Conservation (phyloP, 257 asterid genomes). For the Solanum pinnatisectum region DNA sequence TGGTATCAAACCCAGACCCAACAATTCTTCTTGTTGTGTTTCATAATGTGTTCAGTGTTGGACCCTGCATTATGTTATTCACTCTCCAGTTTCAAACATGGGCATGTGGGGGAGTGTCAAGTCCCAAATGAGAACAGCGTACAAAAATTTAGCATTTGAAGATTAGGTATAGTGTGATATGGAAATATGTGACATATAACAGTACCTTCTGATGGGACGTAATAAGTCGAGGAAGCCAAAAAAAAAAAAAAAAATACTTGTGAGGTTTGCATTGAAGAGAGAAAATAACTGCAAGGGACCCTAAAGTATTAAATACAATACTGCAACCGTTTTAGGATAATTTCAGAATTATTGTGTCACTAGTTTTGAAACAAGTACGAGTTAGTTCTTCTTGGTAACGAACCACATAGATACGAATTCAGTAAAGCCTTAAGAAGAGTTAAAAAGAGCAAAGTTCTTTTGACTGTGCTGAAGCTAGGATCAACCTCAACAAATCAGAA, state of each 20-base stretch:
- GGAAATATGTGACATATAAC: background rate
- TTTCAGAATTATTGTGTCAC: background rate
- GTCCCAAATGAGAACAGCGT: background rate
- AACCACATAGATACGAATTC: background rate
- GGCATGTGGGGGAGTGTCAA: background rate
- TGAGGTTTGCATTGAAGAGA: background rate
- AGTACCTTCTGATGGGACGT: background rate
- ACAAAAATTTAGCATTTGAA: background rate
- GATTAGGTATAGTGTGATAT: background rate
- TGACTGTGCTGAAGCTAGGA: background rate
- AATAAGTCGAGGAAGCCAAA: background rate
- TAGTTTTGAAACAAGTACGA: background rate
- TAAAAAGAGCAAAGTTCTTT: background rate
- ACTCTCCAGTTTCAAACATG: background rate
- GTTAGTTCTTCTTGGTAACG: background rate
- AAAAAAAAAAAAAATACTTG: background rate
- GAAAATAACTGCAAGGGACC: background rate
- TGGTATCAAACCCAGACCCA: background rate
- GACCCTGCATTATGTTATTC: background rate
- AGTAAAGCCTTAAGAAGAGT: background rate
- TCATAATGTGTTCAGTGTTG: background rate
- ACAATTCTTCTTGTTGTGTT: background rate
- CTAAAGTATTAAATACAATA: background rate
- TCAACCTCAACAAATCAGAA: background rate
- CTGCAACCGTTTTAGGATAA: background rate